Percentiles rank a stretch among this genome's conserved stretches.
Conservation (phyloP, 2,329 filamentous ascomycete genomes). For the Annulohypoxylon truncatum region DNA sequence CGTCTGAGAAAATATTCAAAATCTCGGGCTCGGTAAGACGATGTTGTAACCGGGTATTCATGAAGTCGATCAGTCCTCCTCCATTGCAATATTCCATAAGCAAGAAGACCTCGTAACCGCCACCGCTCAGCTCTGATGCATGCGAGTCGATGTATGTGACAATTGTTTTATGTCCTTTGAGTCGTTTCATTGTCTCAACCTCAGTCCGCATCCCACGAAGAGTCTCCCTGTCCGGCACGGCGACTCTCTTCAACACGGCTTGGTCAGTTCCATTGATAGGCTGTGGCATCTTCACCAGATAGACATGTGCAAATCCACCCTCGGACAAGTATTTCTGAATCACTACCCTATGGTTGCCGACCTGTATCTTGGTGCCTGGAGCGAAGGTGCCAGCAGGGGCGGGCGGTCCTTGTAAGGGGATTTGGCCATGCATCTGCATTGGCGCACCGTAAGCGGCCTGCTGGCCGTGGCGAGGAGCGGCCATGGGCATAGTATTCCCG, state of each 20-base stretch:
- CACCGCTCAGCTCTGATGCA: slow-evolving; percentile 90
- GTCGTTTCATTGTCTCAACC: slow-evolving; percentile 99
- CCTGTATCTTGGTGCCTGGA: slow-evolving; percentile 95
- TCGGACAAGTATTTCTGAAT: slow-evolving; percentile 98
- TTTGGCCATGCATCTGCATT: slow-evolving; percentile 52
- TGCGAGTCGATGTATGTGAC: slow-evolving; percentile 99
- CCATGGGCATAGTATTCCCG: slow-evolving; percentile 45
- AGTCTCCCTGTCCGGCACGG: slow-evolving; percentile 94
- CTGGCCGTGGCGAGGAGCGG: slow-evolving; percentile 56
- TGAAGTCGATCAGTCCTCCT: slow-evolving; percentile 97
- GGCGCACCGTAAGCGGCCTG: slow-evolving; percentile 57
- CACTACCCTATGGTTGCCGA: slow-evolving; percentile 89
- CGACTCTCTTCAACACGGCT: slow-evolving; percentile 92
- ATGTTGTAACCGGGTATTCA: slow-evolving; percentile 98
- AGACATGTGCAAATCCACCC: slow-evolving; percentile 97
- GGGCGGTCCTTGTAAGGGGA: slow-evolving; percentile 45
- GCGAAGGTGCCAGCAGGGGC: slow-evolving; percentile 87
- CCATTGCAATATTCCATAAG: slow-evolving; percentile 98
- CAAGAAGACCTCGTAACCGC: slow-evolving; percentile 96
- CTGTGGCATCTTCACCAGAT: slow-evolving; percentile 87
- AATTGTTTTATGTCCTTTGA: slow-evolving; percentile 95
- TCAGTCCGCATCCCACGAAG: slow-evolving; percentile 97
- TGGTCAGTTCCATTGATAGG: slow-evolving; percentile 81
- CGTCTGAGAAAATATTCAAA: slow-evolving; percentile 94
- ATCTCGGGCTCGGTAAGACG: slow-evolving; percentile 98